Percentiles rank a stretch among this genome's conserved stretches.
These are phyloP conservation scores for Cladosporium sp. DNA, from an alignment of 2,329 filamentous ascomycete species.

Conservation along the genomic window DNA sequence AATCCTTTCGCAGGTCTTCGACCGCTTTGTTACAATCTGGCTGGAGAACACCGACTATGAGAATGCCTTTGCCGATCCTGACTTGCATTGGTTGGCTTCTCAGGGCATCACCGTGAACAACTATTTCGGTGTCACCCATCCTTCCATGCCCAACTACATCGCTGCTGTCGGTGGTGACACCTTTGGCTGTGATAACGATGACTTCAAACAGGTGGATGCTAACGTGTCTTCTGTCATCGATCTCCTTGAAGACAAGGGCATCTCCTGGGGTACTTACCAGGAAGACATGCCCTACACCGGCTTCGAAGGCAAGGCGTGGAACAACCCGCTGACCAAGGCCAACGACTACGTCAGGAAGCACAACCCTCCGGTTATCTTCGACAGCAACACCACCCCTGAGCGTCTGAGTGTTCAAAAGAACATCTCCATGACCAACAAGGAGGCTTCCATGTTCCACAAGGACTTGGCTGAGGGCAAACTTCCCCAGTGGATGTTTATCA, in stretches of 20 bases:
- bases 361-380: slow-evolving; percentile 61
- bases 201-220: slow-evolving; percentile 47
- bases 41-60: slow-evolving; percentile 70
- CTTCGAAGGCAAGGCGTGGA: slow-evolving; percentile 59
- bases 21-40: slow-evolving; percentile 69
- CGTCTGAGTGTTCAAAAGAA: slow-evolving; percentile 70
- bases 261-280: slow-evolving; percentile 60
- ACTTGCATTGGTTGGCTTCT: slow-evolving; percentile 53
- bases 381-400: slow-evolving; percentile 54
- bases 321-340: slow-evolving; percentile 60
- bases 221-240: slow-evolving; percentile 40
- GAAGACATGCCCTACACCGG: slow-evolving; percentile 73
- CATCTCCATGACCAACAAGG: slow-evolving; percentile 62
- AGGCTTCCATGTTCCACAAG: slow-evolving; percentile 55
- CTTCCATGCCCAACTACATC: slow-evolving; percentile 72
- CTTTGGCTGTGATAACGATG: slow-evolving; percentile 67
- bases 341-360: slow-evolving; percentile 84
- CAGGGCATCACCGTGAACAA: slow-evolving; percentile 54
- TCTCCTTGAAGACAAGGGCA: slow-evolving; percentile 38
- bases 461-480: slow-evolving; percentile 61
- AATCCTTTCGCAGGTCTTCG: slow-evolving; percentile 48
- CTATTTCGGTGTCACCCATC: slow-evolving; percentile 48
- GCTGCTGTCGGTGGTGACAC: slow-evolving; percentile 65
- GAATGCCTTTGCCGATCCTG: slow-evolving; percentile 59
- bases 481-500: slow-evolving; percentile 68